Conservation (phyloP, 1,284 basidiomycete genomes). For the Malassezia yamatoensis region DNA sequence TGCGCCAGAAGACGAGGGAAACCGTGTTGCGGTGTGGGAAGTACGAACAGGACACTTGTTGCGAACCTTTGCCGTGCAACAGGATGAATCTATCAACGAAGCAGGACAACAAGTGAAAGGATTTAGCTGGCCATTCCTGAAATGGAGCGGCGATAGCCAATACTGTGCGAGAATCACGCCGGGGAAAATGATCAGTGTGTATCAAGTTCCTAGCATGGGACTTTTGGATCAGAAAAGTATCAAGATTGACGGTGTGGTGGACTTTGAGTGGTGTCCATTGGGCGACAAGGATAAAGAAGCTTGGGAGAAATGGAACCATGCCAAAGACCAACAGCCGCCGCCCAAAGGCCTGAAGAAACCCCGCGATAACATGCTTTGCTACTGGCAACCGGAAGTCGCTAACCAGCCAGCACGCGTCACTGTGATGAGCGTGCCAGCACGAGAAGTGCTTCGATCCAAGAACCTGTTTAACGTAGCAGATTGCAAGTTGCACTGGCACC, state of each 20-base stretch:
- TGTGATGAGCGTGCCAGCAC: constrained; percentile 75
- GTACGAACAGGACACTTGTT: constrained; percentile 83
- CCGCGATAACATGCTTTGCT: constrained; percentile 84
- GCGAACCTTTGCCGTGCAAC: constrained; percentile 70
- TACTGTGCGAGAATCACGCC: constrained; percentile 81
- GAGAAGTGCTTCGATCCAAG: constrained; percentile 78
- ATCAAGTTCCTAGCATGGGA: constrained; percentile 88
- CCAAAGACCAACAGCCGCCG: constrained; percentile 17
- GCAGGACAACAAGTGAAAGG: constrained; percentile 55
- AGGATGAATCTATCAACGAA: constrained; percentile 31
- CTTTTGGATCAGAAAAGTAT: constrained; percentile 92
- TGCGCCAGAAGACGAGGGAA: constrained; percentile 88
- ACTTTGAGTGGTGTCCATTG: constrained; percentile 97
- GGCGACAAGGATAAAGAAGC: constrained; percentile 63
- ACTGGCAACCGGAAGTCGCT: constrained; percentile 89
- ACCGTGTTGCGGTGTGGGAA: constrained; percentile 96
- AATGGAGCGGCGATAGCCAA: constrained; percentile 96
- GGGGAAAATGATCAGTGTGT: constrained; percentile 86
- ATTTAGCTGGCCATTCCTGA: constrained; percentile 77
- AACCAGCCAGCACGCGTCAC: constrained; percentile 97
- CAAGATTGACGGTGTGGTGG: constrained; percentile 94
- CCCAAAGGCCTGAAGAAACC: constrained; percentile 50
- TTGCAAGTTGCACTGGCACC: constrained; percentile 98
- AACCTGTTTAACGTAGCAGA: constrained; percentile 97
- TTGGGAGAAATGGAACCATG: constrained; percentile 22